Evolutionary conservation across 768 basidiomycete species (phyloP).

Genomic region (Suillus lakei): DNA sequence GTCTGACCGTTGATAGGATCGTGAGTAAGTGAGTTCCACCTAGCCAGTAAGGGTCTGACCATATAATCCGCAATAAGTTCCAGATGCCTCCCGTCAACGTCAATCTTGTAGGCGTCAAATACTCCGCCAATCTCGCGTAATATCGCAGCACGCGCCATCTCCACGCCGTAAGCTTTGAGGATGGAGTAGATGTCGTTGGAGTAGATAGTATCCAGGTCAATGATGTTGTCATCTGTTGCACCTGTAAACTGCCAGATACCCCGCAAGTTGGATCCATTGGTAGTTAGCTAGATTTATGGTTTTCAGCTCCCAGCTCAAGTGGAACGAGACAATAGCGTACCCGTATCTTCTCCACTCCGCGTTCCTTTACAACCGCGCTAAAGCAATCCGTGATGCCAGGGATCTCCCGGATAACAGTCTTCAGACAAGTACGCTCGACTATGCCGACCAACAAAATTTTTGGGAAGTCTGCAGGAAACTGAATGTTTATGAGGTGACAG

Average conservation of each 20-base stretch:
- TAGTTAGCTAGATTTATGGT: constrained; percentile 58
- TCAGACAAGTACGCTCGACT: constrained; percentile 84
- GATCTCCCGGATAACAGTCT: constrained; percentile 88
- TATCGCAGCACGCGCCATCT: constrained; percentile 92
- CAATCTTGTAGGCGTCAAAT: constrained; percentile 94
- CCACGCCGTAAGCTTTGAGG: constrained; percentile 92
- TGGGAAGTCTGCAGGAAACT: constrained; percentile 90
- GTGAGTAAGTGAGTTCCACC: not conserved
- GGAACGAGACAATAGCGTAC: constrained; percentile 36
- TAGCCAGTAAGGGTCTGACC: constrained; percentile 54
- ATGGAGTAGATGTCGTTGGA: constrained; percentile 97
- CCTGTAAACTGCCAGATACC: constrained; percentile 85
- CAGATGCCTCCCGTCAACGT: constrained; percentile 91
- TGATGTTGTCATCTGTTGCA: constrained; percentile 54
- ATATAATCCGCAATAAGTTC: constrained; percentile 99
- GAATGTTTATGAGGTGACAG: constrained; percentile 10
- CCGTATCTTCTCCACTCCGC: constrained; percentile 51
- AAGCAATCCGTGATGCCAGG: constrained; percentile 89
- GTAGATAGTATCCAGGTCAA: constrained; percentile 82
- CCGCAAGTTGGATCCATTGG: constrained; percentile 92
- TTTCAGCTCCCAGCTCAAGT: constrained; percentile 1
- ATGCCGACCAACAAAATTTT: constrained; percentile 95
- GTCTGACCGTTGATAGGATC: constrained; percentile 58
- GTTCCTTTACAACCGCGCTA: constrained; percentile 57
- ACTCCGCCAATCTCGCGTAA: constrained; percentile 90